Evolutionary conservation across 1,284 basidiomycete species (phyloP).

Genomic region (Agaricales sp.): DNA sequence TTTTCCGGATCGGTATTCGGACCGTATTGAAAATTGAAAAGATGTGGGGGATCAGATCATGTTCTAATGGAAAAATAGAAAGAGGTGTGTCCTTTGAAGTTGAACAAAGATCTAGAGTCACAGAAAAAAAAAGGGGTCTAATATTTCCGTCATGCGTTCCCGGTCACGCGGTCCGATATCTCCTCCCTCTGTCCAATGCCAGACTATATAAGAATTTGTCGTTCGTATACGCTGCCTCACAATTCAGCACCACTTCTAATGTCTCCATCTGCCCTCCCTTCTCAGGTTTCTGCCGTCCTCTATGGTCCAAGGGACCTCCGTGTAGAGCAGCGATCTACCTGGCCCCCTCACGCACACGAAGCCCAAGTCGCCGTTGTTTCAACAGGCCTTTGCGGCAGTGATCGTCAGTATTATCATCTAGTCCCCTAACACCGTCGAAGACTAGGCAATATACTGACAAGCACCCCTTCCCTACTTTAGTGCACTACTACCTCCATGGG

Average conservation of each 20-base stretch:
- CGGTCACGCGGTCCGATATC: conserved; percentile 82
- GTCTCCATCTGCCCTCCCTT: conserved; percentile 46
- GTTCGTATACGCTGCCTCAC: no score
- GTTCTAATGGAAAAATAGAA: no score
- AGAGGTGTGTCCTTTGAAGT: no score
- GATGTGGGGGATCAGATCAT: background rate
- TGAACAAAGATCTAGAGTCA: no score
- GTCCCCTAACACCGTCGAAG: conserved; percentile 4
- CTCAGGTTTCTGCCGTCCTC: conserved; percentile 59
- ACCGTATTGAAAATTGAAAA: background rate
- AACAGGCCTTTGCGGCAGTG: conserved; percentile 89
- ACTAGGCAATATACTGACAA: no score
- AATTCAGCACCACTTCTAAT: no score
- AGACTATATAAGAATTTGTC: background rate
- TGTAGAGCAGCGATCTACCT: conserved; percentile 55
- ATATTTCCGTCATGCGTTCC: conserved; percentile 5
- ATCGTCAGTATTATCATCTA: conserved; percentile 44
- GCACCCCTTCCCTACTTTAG: conserved; percentile 30
- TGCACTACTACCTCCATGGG: conserved; percentile 85
- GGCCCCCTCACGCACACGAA: conserved; percentile 55
- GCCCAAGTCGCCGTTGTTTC: conserved; percentile 69
- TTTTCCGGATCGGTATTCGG: background rate
- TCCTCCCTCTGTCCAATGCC: background rate
- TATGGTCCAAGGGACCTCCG: conserved; percentile 65
- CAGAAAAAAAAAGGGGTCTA: background rate